Percentiles rank a stretch among this genome's conserved stretches.
Conservation (phyloP, 768 basidiomycete species). For the Podaxis pistillaris region DNA sequence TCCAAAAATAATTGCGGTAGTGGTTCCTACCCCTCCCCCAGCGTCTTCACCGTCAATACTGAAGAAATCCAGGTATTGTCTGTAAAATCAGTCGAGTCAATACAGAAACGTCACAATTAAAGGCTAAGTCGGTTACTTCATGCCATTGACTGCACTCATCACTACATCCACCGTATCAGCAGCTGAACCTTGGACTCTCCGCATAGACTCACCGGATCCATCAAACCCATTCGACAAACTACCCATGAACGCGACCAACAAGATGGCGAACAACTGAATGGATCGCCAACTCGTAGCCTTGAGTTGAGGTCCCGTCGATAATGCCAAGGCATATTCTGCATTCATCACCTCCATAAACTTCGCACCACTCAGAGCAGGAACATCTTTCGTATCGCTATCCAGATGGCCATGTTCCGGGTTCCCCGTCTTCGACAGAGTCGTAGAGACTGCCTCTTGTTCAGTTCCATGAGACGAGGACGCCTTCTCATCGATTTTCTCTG, state of each 20-base stretch:
- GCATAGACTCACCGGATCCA: constrained; percentile 34
- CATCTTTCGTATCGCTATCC: neutral
- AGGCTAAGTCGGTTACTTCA: constrained; percentile 32
- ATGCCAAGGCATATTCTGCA: constrained; percentile 42
- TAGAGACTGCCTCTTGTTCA: constrained; percentile 16
- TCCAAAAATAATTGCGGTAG: constrained; percentile 43
- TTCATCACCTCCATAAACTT: constrained; percentile 32
- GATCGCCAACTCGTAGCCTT: constrained; percentile 36
- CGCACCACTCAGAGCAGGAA: constrained; percentile 15
- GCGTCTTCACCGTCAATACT: constrained; percentile 35
- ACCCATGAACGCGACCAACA: constrained; percentile 44
- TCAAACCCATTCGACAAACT: constrained; percentile 48
- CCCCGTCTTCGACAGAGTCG: neutral
- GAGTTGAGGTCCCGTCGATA: constrained; percentile 41
- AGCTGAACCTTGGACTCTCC: neutral
- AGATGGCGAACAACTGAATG: constrained; percentile 38
- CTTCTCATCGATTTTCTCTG: constrained; percentile 8
- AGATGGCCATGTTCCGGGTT: neutral
- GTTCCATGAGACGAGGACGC: constrained; percentile 9
- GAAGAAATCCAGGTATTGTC: constrained; percentile 42
- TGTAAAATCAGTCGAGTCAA: constrained; percentile 13
- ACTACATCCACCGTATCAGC: constrained; percentile 24
- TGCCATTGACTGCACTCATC: constrained; percentile 47
- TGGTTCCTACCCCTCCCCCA: constrained; percentile 43
- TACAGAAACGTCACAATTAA: neutral